A percentile compares a stretch with the other conserved stretches of the same genome.
Conservation (phyloP, 1,284 basidiomycete genomes). For the Microbotryum saponariae region DNA sequence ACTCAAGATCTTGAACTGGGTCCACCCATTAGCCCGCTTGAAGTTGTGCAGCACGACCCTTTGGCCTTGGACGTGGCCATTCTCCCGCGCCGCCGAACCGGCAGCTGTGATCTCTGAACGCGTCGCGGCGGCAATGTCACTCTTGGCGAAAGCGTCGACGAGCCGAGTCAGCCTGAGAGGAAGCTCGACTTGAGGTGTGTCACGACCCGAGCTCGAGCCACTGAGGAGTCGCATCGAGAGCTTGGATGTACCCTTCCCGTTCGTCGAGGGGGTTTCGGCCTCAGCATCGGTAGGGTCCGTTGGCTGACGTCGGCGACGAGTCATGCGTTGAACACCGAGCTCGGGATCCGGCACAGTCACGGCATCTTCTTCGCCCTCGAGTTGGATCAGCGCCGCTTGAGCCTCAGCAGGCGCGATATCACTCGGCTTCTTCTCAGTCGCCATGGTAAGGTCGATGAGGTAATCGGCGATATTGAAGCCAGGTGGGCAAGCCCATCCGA, state of each 20-base stretch:
- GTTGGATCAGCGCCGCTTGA: slow-evolving; percentile 16
- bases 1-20: slow-evolving; percentile 86
- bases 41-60: slow-evolving; percentile 63
- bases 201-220: slow-evolving; percentile 45
- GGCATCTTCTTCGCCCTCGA: slow-evolving; percentile 10
- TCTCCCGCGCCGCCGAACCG: slow-evolving; percentile 38
- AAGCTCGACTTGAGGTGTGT: slow-evolving; percentile 46
- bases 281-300: not conserved
- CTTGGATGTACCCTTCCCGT: slow-evolving; percentile 51
- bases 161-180: slow-evolving; percentile 65
- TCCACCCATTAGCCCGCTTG: slow-evolving; percentile 73
- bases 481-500: slow-evolving; percentile 78
- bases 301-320: not conserved
- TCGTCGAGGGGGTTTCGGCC: not conserved
- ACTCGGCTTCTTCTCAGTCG: slow-evolving; percentile 47
- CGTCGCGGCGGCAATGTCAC: slow-evolving; percentile 59
- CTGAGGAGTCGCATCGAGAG: slow-evolving; percentile 53
- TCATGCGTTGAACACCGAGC: slow-evolving; percentile 8
- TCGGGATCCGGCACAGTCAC: slow-evolving; percentile 15
- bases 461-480: slow-evolving; percentile 97
- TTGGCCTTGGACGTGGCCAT: slow-evolving; percentile 48
- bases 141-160: slow-evolving; percentile 61
- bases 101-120: slow-evolving; percentile 57
- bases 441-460: slow-evolving; percentile 82
- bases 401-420: not conserved